Evolutionary conservation across 2,329 filamentous ascomycete genomes (phyloP).

Genomic region (Tricladium varicosporioides): DNA sequence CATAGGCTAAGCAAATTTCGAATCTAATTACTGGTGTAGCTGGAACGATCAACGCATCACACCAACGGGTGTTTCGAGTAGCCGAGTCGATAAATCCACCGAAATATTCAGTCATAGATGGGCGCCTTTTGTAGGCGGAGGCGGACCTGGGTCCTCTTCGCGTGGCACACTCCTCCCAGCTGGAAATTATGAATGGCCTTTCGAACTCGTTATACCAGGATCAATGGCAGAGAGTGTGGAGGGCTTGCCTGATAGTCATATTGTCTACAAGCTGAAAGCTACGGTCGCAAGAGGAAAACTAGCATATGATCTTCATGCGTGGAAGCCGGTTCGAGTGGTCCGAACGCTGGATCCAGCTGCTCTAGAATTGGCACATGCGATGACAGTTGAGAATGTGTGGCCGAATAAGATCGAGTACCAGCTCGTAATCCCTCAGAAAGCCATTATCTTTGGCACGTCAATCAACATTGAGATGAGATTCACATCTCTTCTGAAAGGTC

Average conservation of each 20-base stretch:
- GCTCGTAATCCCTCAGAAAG: conserved; percentile 89
- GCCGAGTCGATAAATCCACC: conserved; percentile 56
- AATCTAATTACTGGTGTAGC: conserved; percentile 32
- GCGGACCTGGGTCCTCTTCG: conserved; percentile 44
- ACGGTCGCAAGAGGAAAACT: conserved; percentile 85
- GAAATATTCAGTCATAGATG: conserved; percentile 68
- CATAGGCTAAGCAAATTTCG: background rate
- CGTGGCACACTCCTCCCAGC: conserved; percentile 60
- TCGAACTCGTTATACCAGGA: conserved; percentile 71
- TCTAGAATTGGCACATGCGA: conserved; percentile 77
- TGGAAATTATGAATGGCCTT: conserved; percentile 83
- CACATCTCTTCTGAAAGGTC: conserved; percentile 82
- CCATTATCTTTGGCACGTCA: conserved; percentile 87
- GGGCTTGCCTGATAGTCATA: conserved; percentile 79
- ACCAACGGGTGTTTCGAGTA: conserved; percentile 56
- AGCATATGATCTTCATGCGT: conserved; percentile 78
- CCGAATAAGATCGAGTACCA: conserved; percentile 97
- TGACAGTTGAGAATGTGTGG: conserved; percentile 98
- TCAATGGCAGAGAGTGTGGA: conserved; percentile 83
- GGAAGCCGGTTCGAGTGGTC: conserved; percentile 76
- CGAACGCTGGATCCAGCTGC: conserved; percentile 74
- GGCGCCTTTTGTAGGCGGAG: conserved; percentile 59
- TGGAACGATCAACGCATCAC: conserved; percentile 53
- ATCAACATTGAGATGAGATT: conserved; percentile 84
- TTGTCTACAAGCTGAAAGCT: conserved; percentile 89